These are phyloP conservation scores for Fusarium sp. DNA, from an alignment of 2,329 filamentous ascomycete genomes.

Conservation along the genomic window DNA sequence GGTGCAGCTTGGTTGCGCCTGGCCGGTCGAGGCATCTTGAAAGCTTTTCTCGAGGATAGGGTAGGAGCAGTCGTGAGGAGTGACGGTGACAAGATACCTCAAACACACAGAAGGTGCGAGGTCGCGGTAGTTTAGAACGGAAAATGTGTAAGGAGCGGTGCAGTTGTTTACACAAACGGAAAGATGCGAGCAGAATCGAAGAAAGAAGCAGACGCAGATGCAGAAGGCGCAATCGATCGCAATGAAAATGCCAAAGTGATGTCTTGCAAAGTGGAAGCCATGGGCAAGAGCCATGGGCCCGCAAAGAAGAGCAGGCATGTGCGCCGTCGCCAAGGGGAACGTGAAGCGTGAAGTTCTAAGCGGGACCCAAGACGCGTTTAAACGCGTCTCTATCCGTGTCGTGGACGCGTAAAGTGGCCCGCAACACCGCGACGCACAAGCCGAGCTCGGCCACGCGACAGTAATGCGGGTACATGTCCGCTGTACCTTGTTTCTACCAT, in stretches of 20 bases:
- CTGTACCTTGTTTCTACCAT: background rate
- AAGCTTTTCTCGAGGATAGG: background rate
- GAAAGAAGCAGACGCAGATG: constrained; percentile 6
- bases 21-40: constrained; percentile 43
- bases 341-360: constrained; percentile 10
- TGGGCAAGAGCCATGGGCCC: background rate
- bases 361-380: constrained; percentile 9
- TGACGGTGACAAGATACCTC: background rate
- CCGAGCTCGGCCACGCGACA: constrained; percentile 9
- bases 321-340: constrained; percentile 37
- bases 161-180: background rate
- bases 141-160: background rate
- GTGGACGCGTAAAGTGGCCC: constrained; percentile 19
- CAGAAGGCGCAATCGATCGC: constrained; percentile 9
- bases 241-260: constrained; percentile 19
- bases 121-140: background rate
- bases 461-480: background rate
- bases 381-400: constrained; percentile 2
- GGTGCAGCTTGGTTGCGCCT: constrained; percentile 39
- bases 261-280: constrained; percentile 22
- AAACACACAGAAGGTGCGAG: constrained; percentile 6
- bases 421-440: background rate
- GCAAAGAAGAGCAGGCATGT: constrained; percentile 22
- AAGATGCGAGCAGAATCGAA: constrained; percentile 5
- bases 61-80: background rate